Percentiles rank a stretch among this genome's conserved stretches.
phyloP scores from a whole-genome alignment of 805 yeast species.

The Candida berthetii region DNA sequence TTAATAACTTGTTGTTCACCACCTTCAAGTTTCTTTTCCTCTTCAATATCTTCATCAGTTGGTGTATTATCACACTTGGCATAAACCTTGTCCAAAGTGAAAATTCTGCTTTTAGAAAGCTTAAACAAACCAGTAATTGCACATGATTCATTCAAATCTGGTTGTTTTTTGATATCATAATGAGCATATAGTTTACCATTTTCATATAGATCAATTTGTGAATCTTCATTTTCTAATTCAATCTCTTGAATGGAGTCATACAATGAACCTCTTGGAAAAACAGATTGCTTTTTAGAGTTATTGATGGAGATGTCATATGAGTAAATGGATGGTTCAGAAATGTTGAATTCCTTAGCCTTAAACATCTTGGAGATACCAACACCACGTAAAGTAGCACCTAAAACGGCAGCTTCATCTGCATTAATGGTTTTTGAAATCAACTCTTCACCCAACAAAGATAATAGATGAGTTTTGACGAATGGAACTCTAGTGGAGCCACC shows the following conservation, averaged over 20 bases:
- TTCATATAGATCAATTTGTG: constrained; percentile 31
- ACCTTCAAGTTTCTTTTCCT: constrained; percentile 7
- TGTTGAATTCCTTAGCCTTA: constrained; percentile 52
- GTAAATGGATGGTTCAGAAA: constrained; percentile 49
- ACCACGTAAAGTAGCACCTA: constrained; percentile 86
- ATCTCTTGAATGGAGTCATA: constrained; percentile 28
- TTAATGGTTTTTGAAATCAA: constrained; percentile 76
- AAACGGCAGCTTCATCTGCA: constrained; percentile 91
- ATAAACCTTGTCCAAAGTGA: constrained; percentile 37
- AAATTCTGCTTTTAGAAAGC: constrained; percentile 43
- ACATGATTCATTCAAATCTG: constrained; percentile 24
- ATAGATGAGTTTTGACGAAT: constrained; percentile 61
- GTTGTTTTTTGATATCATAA: constrained; percentile 13
- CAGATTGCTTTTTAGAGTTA: constrained; percentile 20
- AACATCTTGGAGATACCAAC: constrained; percentile 65
- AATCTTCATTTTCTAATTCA: constrained; percentile 25
- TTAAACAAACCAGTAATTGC: constrained; percentile 34
- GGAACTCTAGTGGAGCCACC: constrained; percentile 96
- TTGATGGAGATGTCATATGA: constrained; percentile 35
- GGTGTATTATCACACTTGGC: constrained; percentile 40
- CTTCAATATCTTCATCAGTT: too few species aligned
- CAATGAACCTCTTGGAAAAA: constrained; percentile 43
- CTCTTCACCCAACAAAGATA: constrained; percentile 49
- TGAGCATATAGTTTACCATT: constrained; percentile 14
- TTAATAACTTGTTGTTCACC: too few species aligned